phyloP scores from a whole-genome alignment of 306 rosid species.

The Dalbergia cultrata region DNA sequence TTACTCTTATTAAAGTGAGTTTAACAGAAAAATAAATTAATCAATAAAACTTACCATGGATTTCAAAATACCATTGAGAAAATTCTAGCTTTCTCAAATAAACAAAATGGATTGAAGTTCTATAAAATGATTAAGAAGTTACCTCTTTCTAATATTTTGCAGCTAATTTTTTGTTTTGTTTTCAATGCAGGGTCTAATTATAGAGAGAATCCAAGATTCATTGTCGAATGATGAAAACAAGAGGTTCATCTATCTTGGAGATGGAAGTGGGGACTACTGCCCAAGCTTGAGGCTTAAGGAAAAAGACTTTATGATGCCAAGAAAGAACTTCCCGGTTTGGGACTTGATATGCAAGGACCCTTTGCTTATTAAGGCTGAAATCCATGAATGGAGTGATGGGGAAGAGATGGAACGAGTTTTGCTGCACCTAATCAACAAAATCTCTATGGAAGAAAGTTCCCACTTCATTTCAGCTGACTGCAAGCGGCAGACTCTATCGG shows the following conservation, averaged over 20 bases:
- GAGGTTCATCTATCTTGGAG: constrained; percentile 70
- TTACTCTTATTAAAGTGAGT: not conserved
- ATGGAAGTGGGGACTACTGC: constrained; percentile 68
- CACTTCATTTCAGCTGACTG: constrained; percentile 55
- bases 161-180: not conserved
- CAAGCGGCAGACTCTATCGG: constrained; percentile 52
- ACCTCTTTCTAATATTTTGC: not conserved
- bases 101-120: too few relatives aligned
- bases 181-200: constrained; percentile 50
- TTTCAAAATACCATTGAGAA: too few relatives aligned
- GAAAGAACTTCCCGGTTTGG: constrained; percentile 71
- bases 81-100: too few relatives aligned
- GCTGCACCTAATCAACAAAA: constrained; percentile 52
- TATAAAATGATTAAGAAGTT: too few relatives aligned
- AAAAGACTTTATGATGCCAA: constrained; percentile 66
- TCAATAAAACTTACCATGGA: too few relatives aligned
- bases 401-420: constrained; percentile 53
- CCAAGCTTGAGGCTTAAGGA: constrained; percentile 69
- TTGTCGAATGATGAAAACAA: constrained; percentile 41
- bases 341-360: constrained; percentile 67
- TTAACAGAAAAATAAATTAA: not conserved
- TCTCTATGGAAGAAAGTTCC: constrained; percentile 48
- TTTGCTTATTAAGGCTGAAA: constrained; percentile 56
- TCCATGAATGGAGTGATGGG: constrained; percentile 71
- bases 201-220: constrained; percentile 59